These are phyloP conservation scores for Ophiosphaerella herpotricha DNA, from an alignment of 2,329 filamentous ascomycete species.

Conservation along the genomic window DNA sequence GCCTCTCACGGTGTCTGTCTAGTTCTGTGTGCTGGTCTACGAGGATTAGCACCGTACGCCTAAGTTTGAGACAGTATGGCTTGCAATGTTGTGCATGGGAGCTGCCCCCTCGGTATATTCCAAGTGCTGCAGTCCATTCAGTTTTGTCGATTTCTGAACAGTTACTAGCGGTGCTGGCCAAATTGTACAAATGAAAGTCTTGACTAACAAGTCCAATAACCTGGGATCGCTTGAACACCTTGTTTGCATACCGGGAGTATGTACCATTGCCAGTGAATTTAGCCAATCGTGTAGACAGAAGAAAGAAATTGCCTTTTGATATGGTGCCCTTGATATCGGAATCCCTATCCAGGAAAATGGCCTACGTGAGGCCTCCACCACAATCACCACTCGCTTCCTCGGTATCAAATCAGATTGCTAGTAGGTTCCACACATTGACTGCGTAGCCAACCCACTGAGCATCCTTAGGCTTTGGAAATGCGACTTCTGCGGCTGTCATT, in stretches of 20 bases:
- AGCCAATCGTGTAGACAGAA: slow-evolving; percentile 74
- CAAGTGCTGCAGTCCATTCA: slow-evolving; percentile 58
- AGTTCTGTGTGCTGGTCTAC: slow-evolving; percentile 30
- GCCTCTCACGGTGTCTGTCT: slow-evolving; percentile 24
- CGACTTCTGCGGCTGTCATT: slow-evolving; percentile 68
- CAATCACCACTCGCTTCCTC: slow-evolving; percentile 53
- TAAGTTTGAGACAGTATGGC: slow-evolving; percentile 3
- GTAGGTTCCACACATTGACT: slow-evolving; percentile 72
- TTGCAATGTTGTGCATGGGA: slow-evolving; percentile 55
- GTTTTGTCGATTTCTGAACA: slow-evolving; percentile 55
- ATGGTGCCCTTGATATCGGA: slow-evolving; percentile 75
- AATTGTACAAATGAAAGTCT: slow-evolving; percentile 57
- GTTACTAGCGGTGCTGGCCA: slow-evolving; percentile 47
- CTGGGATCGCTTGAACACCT: slow-evolving; percentile 61
- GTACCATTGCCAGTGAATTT: slow-evolving; percentile 65
- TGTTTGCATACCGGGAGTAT: slow-evolving; percentile 64
- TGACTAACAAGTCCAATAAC: slow-evolving; percentile 54
- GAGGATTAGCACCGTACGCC: background rate
- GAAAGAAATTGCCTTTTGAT: slow-evolving; percentile 78
- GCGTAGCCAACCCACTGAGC: slow-evolving; percentile 65
- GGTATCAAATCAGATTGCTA: slow-evolving; percentile 69
- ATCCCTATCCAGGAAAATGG: slow-evolving; percentile 75
- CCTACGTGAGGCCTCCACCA: slow-evolving; percentile 70
- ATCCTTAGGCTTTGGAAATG: slow-evolving; percentile 57
- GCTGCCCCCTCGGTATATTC: slow-evolving; percentile 57